Percentiles rank a stretch among this genome's conserved stretches.
Evolutionary conservation across 768 basidiomycete genomes (phyloP).

Genomic region (Tricholoma bakamatsutake): DNA sequence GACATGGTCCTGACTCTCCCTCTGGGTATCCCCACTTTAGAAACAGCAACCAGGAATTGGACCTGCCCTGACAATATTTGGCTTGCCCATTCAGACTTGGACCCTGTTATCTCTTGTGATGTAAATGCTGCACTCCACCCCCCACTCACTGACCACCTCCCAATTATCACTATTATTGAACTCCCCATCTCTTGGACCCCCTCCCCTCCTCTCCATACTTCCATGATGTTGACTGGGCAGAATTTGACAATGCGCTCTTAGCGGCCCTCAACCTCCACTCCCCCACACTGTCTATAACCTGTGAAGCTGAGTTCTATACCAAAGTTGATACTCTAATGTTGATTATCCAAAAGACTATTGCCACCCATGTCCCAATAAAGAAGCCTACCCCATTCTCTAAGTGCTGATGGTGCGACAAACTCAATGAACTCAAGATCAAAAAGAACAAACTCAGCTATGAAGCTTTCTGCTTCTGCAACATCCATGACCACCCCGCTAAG

Average conservation of each 20-base stretch:
- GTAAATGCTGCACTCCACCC: conserved; percentile 1
- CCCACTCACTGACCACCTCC: conserved; percentile 27
- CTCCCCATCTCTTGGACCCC: not conserved
- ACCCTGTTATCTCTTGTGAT: too few relatives aligned
- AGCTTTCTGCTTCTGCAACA: not conserved
- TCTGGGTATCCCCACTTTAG: too few relatives aligned
- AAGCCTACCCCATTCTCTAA: conserved; percentile 13
- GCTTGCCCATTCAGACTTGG: too few relatives aligned
- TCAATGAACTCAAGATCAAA: conserved; percentile 10
- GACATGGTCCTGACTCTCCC: too few relatives aligned
- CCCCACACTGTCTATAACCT: not conserved
- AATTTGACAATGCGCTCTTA: conserved; percentile 11
- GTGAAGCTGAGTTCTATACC: conserved; percentile 1
- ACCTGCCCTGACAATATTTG: too few relatives aligned
- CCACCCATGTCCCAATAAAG: not conserved
- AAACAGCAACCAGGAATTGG: too few relatives aligned
- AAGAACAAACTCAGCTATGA: not conserved
- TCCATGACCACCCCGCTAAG: not conserved
- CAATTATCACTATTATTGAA: conserved; percentile 16
- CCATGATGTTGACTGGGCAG: conserved; percentile 15
- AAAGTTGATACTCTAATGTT: not conserved
- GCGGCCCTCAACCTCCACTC: not conserved
- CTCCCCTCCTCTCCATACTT: conserved; percentile 7
- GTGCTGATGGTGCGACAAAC: conserved; percentile 17
- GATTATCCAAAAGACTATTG: conserved; percentile 7